Base-by-base conservation (phyloP, 106 monocot genomes). In the Allium cepa region DNA sequence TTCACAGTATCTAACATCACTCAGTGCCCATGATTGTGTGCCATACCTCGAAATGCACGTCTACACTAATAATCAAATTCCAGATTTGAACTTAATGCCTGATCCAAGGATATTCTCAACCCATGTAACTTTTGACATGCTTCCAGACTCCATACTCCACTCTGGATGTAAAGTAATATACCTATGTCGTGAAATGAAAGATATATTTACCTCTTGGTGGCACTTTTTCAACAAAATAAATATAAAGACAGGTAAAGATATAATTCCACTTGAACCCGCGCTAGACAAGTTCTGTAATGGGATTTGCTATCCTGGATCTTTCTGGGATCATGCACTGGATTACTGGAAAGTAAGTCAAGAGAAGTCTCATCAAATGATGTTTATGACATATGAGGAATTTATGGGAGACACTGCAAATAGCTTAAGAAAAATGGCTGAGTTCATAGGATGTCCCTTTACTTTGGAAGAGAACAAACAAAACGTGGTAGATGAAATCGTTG, bases 141-240 rank as follows among this genome's bases (percentile, higher is more conserved):
- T 78, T 11, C 72, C 78, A 15, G 6, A 28, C 16, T 28, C 57
- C 47, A 67, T 72, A 7, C 28, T 22, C 8, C 15, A 26, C 5
- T 72, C 78, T n/a, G 67, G 60, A 1, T 83, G 67, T 60, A 50
- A 15, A 50, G 59, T 82, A 1, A 52, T 75, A 4, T 82, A 78
- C 66, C 3, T 82, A 10, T 70, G 49, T 49, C 56, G 74, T 6
- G 53, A 78, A 1, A 74, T 75, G 8, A 78, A 82, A 60, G 82
- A 82, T 50, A 69, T 59, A 9, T 69, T 82, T 15, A 28, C 73
- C 12, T 82, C 77, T 2, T 7, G 50, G 60, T 72, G 72, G 72
- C 58, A 72, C 66, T 60, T 77, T 27, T 2, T 17, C 7, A 70
- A 62, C 51, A 70, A 56, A 17, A 11, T 70, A 1, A 76, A 70